Evolutionary conservation across 305 asterid species (phyloP), one percentile per base, ranked within the genome.

Genomic region (Solanum aculeatissimum): DNA sequence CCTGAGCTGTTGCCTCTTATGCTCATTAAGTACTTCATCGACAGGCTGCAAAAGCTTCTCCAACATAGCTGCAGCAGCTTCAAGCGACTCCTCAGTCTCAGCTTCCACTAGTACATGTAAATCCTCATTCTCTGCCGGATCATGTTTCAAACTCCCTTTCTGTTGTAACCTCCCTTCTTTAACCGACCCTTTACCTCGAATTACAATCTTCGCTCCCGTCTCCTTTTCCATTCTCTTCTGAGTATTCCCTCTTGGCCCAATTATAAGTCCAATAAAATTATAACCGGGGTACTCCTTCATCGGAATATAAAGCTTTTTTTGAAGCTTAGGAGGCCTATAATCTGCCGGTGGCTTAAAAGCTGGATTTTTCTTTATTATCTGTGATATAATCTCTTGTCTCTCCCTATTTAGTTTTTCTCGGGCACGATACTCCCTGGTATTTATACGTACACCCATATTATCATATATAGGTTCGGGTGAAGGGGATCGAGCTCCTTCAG

Each of bases 201-300:
- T 72, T 23, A 63, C 74, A 68, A 90, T 89, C 82, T 83, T 90
- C 3, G 92, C 92, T 16, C 91, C 91, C 14, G 91, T 89, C 84
- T 90, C 89, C 85, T 89, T 89, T 60, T 90, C 91, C 93, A 90
- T 90, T 43, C 87, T 85, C 87, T 90, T 90, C 62, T 90, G 93
- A 19, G 90, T 90, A 88, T 86, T 90, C 25, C 93, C 93, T 83
- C 90, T 88, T 0, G 91, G 93, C 43, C 93, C 93, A 85, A 90
- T 89, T 29, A 90, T 90, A 18, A 90, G 86, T 6, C 93, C 91
- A 14, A 89, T 84, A 35, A 90, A 90, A 74, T 89, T 90, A 83
- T 90, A 90, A 4, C 86, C 84, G 0, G 92, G 92, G 83, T 81
- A 83, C 83, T 87, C 86, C 82, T 86, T 87, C 84, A 72, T 84